A percentile compares a stretch with the other conserved stretches of the same genome.
Conservation (phyloP, 306 rosid genomes). For the Dryas alaskensis region DNA sequence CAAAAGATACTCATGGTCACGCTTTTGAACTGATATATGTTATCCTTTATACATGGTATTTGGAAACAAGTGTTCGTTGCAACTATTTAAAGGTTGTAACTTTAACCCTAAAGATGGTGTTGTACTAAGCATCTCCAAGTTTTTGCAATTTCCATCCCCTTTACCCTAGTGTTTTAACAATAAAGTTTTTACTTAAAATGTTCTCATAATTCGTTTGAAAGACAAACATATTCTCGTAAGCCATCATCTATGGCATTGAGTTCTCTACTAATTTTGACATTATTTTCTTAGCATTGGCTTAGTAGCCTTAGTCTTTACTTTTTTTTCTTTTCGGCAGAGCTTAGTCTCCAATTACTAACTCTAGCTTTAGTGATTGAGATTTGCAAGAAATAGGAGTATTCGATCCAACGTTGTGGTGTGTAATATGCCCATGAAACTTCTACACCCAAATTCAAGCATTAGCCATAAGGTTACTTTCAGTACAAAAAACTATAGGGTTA, state of each 20-base stretch:
- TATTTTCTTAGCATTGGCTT: too few species aligned
- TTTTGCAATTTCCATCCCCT: neutral
- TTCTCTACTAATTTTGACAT: neutral
- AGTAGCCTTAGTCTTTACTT: too few species aligned
- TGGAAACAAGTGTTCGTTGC: neutral
- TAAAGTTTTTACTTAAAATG: neutral
- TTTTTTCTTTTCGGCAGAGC: too few species aligned
- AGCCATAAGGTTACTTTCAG: neutral
- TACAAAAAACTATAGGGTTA: too few species aligned
- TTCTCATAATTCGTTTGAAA: neutral
- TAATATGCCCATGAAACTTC: too few species aligned
- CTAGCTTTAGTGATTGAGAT: too few species aligned
- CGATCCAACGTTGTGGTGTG: too few species aligned
- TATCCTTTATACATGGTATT: neutral
- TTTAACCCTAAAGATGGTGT: neutral
- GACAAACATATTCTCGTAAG: neutral
- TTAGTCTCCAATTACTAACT: too few species aligned
- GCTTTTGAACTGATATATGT: conserved; percentile 20
- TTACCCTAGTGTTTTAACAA: too few species aligned
- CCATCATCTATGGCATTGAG: neutral
- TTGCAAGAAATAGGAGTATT: too few species aligned
- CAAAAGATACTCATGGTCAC: conserved; percentile 19
- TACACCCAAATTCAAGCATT: neutral
- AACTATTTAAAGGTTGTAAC: neutral
- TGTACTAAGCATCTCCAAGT: conserved; percentile 2